Evolutionary conservation across 805 yeast genomes (phyloP), one percentile per base, ranked within the genome.

Genomic region (Yarrowia sp.): DNA sequence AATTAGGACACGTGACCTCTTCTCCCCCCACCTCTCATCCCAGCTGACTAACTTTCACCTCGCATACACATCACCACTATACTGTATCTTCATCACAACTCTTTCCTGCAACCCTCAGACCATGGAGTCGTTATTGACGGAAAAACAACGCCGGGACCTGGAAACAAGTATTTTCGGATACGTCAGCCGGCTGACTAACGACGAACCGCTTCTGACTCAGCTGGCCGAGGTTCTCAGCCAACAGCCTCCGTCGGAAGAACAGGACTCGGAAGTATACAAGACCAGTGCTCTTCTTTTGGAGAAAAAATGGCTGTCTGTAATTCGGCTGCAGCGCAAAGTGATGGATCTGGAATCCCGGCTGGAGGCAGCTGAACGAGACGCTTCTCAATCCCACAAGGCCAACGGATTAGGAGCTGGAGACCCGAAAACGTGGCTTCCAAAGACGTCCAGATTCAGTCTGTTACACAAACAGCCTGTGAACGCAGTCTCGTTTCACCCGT

Each of bases 261-360:
- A 46, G 62, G 40, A 10, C 43, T 30, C 49, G 16, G 65, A 63
- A 51, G 65, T 67, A 36, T 19, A 72, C 66, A 41, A 77, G 73
- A 28, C 72, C 69, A 62, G 69, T 32, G 66, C 70, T 16, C 63
- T 71, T 11, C 71, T 80, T 11, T 76, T 90, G 41, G 90, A 88
- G 69, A 88, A 87, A 75, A 92, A 92, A 76, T 92, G 98, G 98
- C 81, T 87, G 0, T 86, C 96, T 0, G 93, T 92, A 4, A 80
- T 90, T 33, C 78, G 96, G 51, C 78, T 93, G 32, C 97, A 93
- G 75, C 83, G 85, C 67, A 82, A 84, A 70, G 86, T 79, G 46
- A 77, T 87, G 65, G 93, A 87, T 61, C 75, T 91, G 48, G 96
- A 92, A 71, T 75, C 80, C 19, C 87, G 85, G 52, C 73, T 83